Evolutionary conservation across 2,329 filamentous ascomycete species (phyloP), one percentile per base, ranked within the genome.

Genomic region (Orbilia quercus): DNA sequence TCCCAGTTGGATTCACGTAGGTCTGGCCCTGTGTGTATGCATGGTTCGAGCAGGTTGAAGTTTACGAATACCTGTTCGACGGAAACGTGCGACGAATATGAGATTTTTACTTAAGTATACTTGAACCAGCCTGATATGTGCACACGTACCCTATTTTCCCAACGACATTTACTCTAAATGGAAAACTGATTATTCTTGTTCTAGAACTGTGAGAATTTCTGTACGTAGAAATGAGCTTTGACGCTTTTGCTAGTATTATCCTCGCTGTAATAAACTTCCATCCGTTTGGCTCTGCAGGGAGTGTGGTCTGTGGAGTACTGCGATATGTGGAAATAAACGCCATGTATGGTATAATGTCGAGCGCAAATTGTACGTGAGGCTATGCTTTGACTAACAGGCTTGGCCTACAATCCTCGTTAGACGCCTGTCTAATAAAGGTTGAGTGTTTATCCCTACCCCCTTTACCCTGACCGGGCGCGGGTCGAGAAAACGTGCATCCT

Each of bases 301-400:
- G 14, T n/a, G n/a, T n/a, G n/a, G n/a, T n/a, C n/a, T n/a, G 14
- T 40, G 14, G 42, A 45, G 7, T 20, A 2, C 7, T 45, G 5
- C 20, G 42, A 45, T 18, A 38, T 55, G 45, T 55, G 59, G 59
- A 64, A 54, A 47, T 22, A 54, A 48, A 47, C 25, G 25, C 59
- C 59, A 23, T 18, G 36, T 64, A 53, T 12, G 18, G 48, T 54
- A 64, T 47, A 55, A 48, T 20, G 42, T 20, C 14, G 18, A 20
- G 47, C 7, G 47, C 5, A 11, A 7, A 2, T 14, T 7, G 12
- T 50, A 28, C n/a, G 7, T 47, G 36, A 23, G 58, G 58, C 58
- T 62, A 51, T 62, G 58, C 58, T 62, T 1, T 16, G 45, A 34
- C 45, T 51, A 48, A 36, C 36, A 36, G 12, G 18, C 28, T 53